phyloP scores from a whole-genome alignment of 331 rosid species.

The Pyracantha coccinea region DNA sequence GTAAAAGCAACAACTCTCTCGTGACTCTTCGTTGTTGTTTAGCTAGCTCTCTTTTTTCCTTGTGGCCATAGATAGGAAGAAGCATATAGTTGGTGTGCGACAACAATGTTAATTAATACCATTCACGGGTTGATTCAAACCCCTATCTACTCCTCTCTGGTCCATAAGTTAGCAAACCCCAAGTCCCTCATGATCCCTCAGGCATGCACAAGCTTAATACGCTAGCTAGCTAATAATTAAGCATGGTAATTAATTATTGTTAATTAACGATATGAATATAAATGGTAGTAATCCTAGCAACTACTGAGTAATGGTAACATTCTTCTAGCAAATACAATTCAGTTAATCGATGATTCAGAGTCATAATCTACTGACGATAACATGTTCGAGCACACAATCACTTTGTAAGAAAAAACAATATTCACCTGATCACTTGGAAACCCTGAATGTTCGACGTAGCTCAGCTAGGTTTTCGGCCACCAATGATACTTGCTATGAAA shows the following conservation, averaged over 20 bases:
- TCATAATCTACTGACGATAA: neutral
- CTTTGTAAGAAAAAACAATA: neutral
- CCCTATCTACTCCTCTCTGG: neutral
- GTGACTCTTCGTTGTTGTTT: constrained; percentile 75
- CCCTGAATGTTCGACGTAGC: neutral
- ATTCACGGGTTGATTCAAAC: constrained; percentile 47
- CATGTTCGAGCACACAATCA: neutral
- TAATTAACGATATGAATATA: neutral
- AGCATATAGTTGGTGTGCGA: constrained; percentile 24
- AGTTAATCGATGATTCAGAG: neutral
- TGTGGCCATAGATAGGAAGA: constrained; percentile 35
- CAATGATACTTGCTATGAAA: neutral
- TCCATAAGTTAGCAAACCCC: neutral
- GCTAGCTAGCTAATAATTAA: neutral
- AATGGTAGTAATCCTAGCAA: neutral
- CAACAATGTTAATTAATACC: constrained; percentile 35
- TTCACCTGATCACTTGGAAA: neutral
- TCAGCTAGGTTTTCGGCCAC: neutral
- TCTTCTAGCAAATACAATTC: neutral
- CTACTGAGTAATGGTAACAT: neutral
- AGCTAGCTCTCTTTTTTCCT: constrained; percentile 12
- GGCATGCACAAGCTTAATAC: neutral
- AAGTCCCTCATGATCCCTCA: neutral
- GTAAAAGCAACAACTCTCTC: constrained; percentile 33
- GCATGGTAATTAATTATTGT: neutral